Evolutionary conservation across 257 asterid genomes (phyloP).

Genomic region (Solanum lignicaule): DNA sequence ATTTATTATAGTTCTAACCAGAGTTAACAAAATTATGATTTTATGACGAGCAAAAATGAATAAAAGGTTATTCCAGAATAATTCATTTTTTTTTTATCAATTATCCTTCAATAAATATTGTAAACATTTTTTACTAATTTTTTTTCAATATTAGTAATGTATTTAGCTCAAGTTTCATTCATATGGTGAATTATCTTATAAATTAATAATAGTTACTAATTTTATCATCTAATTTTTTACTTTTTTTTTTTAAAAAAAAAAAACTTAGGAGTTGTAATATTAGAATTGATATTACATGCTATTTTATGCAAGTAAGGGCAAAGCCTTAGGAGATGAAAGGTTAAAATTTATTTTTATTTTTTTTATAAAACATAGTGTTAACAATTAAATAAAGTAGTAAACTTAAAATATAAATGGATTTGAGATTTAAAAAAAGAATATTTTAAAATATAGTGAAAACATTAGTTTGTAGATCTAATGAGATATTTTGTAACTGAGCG

Average conservation of each 20-base stretch:
- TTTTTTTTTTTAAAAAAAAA: too few relatives aligned
- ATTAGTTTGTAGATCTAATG: neutral
- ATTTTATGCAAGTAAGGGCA: neutral
- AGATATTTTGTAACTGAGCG: neutral
- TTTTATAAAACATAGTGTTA: neutral
- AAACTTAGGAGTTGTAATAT: neutral
- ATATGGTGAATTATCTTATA: neutral
- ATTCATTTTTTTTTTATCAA: too few relatives aligned
- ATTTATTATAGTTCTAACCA: neutral
- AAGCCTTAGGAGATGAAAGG: neutral
- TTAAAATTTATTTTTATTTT: too few relatives aligned
- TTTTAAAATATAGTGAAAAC: neutral
- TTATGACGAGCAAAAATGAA: neutral
- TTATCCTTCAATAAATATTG: neutral
- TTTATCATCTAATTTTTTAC: too few relatives aligned
- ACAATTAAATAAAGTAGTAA: neutral
- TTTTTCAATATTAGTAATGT: neutral
- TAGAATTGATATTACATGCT: neutral
- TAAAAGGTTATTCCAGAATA: neutral
- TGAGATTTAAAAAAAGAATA: too few relatives aligned
- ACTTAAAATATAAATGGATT: too few relatives aligned
- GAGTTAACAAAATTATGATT: neutral
- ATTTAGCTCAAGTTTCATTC: neutral
- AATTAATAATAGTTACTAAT: too few relatives aligned
- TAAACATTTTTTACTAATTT: too few relatives aligned